Evolutionary conservation across 345 rosid species (phyloP), one percentile per base, ranked within the genome.

Genomic region (Citrus mangshanensis): DNA sequence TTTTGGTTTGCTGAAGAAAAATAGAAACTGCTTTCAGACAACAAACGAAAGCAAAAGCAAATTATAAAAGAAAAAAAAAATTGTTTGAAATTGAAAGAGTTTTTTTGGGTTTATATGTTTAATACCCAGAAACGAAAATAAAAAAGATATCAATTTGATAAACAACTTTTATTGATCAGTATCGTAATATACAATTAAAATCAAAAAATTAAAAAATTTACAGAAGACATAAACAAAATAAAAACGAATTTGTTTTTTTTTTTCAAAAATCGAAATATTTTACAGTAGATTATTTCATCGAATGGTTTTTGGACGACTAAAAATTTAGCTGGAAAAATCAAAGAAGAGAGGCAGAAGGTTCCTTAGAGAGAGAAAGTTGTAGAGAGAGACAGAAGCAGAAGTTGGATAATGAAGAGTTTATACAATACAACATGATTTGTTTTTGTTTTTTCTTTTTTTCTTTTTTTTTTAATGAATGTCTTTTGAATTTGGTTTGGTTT

Each of bases 401-500:
- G 49, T 7, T 59, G 80, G 86, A 83, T 82, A 79, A 82, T 21
- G 82, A 67, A 68, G 78, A 49, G 25, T 55, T n/a, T 54, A 5
- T 54, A 54, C 21, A 16, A 51, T 18, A 51, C 56, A 18, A 54
- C 13, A 46, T 25, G 27, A 16, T 68, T 38, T 35, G 42, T 27
- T 62, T 30, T 60, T 72, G 3, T 54, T 24, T 25, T 40, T 27
- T 56, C 35, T 58, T 25, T 37, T 25, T 22, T 3, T 16, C 2
- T 0, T 54, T 14, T 63, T 25, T 24, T 25, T 22, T 10, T 18
- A 66, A 68, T 3, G 38, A 35, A 66, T 18, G 10, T 6, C 7
- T 30, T 65, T 46, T 12, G 51, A 16, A 30, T 37, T 35, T 40
- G 46, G 46, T 38, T n/a, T 24, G 60, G 60, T 56, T 19, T 7